Percentiles rank a stretch among this genome's conserved stretches.
These are phyloP conservation scores for Plasmodium knowlesi DNA, from an alignment of 169 alveolate genomes.

Conservation along the genomic window DNA sequence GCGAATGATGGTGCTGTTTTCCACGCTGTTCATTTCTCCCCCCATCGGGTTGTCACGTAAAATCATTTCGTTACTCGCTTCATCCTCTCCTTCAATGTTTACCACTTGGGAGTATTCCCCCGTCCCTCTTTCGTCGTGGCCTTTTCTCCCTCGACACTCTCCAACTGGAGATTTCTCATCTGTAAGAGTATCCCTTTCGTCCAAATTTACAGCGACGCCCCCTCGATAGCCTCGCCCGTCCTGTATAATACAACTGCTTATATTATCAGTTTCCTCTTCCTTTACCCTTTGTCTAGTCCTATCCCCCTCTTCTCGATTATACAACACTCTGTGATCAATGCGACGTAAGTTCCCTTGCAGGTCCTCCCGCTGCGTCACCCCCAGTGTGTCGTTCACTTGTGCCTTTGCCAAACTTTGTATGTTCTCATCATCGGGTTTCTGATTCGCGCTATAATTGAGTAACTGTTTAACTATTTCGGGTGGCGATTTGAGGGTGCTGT, in stretches of 20 bases:
- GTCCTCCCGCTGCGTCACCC: neutral
- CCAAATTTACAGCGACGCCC: neutral
- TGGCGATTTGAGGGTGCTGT: neutral
- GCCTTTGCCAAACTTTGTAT: slow-evolving; percentile 22
- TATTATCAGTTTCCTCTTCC: neutral
- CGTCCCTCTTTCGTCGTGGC: neutral
- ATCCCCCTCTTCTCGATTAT: neutral
- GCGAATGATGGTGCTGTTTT: neutral
- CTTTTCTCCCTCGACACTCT: neutral
- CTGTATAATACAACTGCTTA: neutral
- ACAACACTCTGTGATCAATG: neutral
- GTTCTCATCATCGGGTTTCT: slow-evolving; percentile 23
- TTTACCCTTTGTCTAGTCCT: neutral
- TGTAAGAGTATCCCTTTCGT: neutral
- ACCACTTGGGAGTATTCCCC: neutral
- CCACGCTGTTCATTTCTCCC: neutral
- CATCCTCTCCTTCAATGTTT: neutral
- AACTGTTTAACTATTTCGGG: slow-evolving; percentile 19
- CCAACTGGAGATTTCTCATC: neutral
- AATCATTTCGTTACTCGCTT: neutral
- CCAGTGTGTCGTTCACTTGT: neutral
- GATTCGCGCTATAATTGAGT: slow-evolving; percentile 31
- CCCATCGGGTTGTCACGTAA: neutral
- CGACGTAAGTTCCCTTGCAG: neutral
- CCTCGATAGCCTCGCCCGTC: neutral